Conservation (phyloP, 139 green algal species). For the Gonium pectorale region DNA sequence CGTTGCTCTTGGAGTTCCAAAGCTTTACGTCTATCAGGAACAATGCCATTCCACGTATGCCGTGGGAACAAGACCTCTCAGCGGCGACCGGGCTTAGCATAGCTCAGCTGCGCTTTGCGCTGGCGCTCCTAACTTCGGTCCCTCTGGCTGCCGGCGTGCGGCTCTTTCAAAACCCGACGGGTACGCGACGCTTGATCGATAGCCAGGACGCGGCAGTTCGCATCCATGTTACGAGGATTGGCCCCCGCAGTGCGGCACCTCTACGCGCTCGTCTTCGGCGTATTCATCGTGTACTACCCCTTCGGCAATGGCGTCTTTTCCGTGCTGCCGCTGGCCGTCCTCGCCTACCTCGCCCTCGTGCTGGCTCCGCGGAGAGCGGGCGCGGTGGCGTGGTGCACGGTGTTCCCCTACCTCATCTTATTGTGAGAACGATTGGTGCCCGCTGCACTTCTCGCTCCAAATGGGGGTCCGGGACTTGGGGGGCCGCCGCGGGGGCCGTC, state of each 20-base stretch:
- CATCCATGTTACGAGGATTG: too few species aligned
- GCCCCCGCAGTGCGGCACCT: conserved; percentile 70
- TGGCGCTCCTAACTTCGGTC: conserved; percentile 67
- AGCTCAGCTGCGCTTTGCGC: conserved; percentile 64
- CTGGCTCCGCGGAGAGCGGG: conserved; percentile 64
- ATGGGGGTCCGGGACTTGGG: too few species aligned
- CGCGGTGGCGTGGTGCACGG: conserved; percentile 74
- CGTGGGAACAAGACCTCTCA: neutral
- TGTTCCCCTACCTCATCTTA: conserved; percentile 83
- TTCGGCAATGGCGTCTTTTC: conserved; percentile 80
- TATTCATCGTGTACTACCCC: conserved; percentile 83
- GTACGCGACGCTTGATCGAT: too few species aligned
- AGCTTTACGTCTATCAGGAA: neutral
- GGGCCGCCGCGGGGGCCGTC: too few species aligned
- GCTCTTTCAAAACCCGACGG: conserved; percentile 48
- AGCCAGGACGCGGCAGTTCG: too few species aligned
- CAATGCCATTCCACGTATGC: conserved; percentile 25
- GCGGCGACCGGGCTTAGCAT: neutral
- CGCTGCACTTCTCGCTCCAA: too few species aligned
- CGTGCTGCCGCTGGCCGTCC: conserved; percentile 56
- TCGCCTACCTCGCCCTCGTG: conserved; percentile 78
- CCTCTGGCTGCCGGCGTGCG: conserved; percentile 47
- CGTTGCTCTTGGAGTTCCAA: too few species aligned
- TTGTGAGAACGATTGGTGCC: too few species aligned
- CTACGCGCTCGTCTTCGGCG: conserved; percentile 71